These are phyloP conservation scores for Botrytis porri DNA, from an alignment of 2,329 filamentous ascomycete species.

Conservation along the genomic window DNA sequence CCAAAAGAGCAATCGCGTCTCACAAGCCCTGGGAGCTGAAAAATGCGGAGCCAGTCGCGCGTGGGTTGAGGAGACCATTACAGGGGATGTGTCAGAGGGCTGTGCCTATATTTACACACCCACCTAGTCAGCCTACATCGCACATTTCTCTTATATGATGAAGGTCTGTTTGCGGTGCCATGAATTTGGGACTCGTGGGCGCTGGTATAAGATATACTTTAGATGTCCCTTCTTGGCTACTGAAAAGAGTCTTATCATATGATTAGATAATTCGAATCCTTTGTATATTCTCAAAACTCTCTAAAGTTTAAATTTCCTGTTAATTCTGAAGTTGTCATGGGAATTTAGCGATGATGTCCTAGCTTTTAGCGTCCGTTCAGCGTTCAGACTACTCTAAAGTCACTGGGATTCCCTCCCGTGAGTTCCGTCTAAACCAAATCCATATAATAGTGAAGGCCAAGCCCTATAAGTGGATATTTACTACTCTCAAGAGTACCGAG, in stretches of 20 bases:
- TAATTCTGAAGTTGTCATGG: not conserved
- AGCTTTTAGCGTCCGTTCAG: not conserved
- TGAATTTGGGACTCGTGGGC: not conserved
- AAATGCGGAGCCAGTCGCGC: not conserved
- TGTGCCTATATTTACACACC: not conserved
- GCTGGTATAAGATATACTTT: not conserved
- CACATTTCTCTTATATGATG: not conserved
- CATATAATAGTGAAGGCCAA: not conserved
- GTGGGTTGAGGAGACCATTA: not conserved
- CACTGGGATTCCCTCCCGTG: not conserved
- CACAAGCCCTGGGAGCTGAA: conserved; percentile 7
- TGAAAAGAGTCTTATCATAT: not conserved
- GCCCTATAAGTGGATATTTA: conserved; percentile 1
- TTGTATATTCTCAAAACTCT: not conserved
- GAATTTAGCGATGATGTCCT: not conserved
- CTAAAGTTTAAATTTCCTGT: not conserved
- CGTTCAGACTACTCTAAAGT: not conserved
- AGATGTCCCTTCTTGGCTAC: not conserved
- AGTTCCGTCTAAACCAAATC: not conserved
- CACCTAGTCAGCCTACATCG: not conserved
- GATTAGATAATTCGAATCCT: not conserved
- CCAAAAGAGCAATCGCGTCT: not conserved
- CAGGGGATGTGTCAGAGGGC: not conserved
- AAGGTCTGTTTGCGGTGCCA: not conserved
- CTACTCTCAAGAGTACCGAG: too few relatives aligned